phyloP scores from a whole-genome alignment of 192 early-diverging fungal genomes.

The Linderina pennispora region DNA sequence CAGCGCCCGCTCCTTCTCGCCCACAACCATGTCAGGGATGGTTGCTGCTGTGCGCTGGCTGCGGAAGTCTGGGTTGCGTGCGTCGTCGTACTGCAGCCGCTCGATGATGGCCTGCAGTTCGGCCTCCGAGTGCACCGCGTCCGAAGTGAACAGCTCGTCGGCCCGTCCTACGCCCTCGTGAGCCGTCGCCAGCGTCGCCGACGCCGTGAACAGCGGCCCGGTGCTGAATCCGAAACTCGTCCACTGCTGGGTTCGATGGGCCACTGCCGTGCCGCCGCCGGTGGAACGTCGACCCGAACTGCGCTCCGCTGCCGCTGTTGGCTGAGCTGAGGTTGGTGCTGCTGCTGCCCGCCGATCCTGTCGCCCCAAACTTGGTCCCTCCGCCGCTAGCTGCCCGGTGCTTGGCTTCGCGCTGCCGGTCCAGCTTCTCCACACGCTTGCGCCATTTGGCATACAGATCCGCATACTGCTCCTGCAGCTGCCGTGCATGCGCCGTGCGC shows the following conservation, averaged over 20 bases:
- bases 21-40: constrained; percentile 69
- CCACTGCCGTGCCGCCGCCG: constrained; percentile 10
- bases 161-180: constrained; percentile 14
- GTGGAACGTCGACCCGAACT: constrained; percentile 7
- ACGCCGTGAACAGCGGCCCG: constrained; percentile 30
- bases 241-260: constrained; percentile 1
- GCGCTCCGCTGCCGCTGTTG: constrained; percentile 1
- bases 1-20: constrained; percentile 47
- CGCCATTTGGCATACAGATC: constrained; percentile 38
- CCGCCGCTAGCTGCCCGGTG: too few species aligned
- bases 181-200: constrained; percentile 14
- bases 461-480: constrained; percentile 34
- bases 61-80: constrained; percentile 63
- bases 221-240: constrained; percentile 41
- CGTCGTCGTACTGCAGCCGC: constrained; percentile 61
- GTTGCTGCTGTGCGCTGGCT: constrained; percentile 64
- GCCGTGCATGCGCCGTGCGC: constrained; percentile 9
- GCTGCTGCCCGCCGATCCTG: neutral
- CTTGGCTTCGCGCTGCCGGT: constrained; percentile 36
- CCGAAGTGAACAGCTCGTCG: constrained; percentile 50
- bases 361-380: too few species aligned
- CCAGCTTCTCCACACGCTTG: constrained; percentile 34
- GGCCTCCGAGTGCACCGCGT: constrained; percentile 72
- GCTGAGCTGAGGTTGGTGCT: neutral
- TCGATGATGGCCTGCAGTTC: constrained; percentile 72